These are phyloP conservation scores for Microbotryum scabiosae DNA, from an alignment of 1,284 basidiomycete genomes.

Conservation along the genomic window DNA sequence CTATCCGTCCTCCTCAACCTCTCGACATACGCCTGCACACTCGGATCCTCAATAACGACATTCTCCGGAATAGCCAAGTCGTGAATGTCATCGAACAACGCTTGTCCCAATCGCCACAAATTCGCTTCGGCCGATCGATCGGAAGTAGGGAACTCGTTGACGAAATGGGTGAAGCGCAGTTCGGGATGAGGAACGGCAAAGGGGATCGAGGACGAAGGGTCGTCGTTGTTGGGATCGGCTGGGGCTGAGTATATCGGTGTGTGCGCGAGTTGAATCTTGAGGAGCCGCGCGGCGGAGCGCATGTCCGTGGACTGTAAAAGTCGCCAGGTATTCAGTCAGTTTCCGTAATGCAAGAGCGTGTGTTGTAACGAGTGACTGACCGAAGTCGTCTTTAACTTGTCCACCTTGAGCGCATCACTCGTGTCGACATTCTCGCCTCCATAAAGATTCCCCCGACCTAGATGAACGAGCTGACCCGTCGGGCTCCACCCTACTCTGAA, in stretches of 20 bases:
- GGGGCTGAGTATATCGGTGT: conserved; percentile 54
- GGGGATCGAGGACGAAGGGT: conserved; percentile 49
- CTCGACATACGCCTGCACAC: neutral
- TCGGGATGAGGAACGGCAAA: conserved; percentile 50
- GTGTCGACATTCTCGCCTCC: neutral
- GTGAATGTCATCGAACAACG: conserved; percentile 69
- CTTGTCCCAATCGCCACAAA: conserved; percentile 79
- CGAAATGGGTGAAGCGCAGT: conserved; percentile 73
- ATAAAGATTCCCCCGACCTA: conserved; percentile 48
- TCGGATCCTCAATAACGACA: conserved; percentile 36
- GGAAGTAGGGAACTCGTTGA: conserved; percentile 59
- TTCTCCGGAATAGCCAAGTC: conserved; percentile 55
- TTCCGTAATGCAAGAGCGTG: neutral
- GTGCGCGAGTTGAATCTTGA: conserved; percentile 69
- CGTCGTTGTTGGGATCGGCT: conserved; percentile 35
- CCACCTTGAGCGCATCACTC: conserved; percentile 9
- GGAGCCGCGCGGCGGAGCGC: conserved; percentile 54
- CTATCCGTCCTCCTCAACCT: conserved; percentile 62
- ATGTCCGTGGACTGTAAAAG: conserved; percentile 42
- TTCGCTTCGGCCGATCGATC: conserved; percentile 69
- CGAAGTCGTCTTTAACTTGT: conserved; percentile 14
- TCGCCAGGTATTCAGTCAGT: conserved; percentile 18
- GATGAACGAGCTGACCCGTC: conserved; percentile 63
- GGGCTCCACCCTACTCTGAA: conserved; percentile 90
- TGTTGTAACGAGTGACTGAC: conserved; percentile 3